Conservation (phyloP, 352 stramenopile genomes). For the Phytophthora hybrid region DNA sequence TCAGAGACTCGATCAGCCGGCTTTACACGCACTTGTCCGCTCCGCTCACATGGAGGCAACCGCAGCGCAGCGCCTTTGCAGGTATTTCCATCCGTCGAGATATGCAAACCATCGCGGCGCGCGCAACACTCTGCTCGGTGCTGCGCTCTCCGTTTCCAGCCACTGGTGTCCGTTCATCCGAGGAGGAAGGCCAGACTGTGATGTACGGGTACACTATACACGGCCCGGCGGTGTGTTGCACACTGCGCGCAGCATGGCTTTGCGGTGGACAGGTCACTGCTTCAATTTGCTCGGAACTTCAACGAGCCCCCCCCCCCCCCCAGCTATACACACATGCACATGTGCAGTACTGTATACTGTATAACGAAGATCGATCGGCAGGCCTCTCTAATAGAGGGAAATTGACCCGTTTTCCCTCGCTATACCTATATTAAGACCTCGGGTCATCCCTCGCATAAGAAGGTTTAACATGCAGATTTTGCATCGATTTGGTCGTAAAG, state of each 20-base stretch:
- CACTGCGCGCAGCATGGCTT: too few relatives aligned
- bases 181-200: background rate
- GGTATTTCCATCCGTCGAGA: slow-evolving; percentile 13
- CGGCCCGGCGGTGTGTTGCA: background rate
- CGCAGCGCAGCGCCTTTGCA: slow-evolving; percentile 15
- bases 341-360: too few relatives aligned
- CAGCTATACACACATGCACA: too few relatives aligned
- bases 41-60: background rate
- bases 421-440: too few relatives aligned
- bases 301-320: background rate
- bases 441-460: too few relatives aligned
- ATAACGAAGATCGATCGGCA: too few relatives aligned
- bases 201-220: too few relatives aligned
- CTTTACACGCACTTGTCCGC: background rate
- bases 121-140: background rate
- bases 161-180: slow-evolving; percentile 5
- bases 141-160: background rate
- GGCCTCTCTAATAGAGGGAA: too few relatives aligned
- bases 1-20: slow-evolving; percentile 14
- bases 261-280: slow-evolving; percentile 11
- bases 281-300: slow-evolving; percentile 36
- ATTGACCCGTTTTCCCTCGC: too few relatives aligned
- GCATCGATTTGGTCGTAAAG: too few relatives aligned
- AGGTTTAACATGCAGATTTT: too few relatives aligned
- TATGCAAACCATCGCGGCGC: slow-evolving; percentile 26